Base-by-base conservation (phyloP, 257 asterid species). In the Ophiorrhiza pumila region DNA sequence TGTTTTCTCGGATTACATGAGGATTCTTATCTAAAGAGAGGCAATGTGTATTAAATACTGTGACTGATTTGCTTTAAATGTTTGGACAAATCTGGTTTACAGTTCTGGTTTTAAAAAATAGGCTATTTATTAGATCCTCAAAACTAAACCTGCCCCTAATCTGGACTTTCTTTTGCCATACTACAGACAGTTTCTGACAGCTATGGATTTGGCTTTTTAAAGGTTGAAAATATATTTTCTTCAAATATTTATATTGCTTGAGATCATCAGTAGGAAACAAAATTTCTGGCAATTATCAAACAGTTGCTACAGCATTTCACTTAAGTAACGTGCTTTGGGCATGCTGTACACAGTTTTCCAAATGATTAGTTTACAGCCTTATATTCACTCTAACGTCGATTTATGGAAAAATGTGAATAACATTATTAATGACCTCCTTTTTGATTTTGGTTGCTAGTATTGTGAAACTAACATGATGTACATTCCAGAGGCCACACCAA, bases 401-500 rank as follows among this genome's bases (percentile, higher is more conserved):
- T 0, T 67, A 53, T 31, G 22, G 7, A 29, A 67, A 12, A 57
- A 57, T 25, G 27, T 67, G 12, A 29, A 22, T 55, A 64, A 65
- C 47, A 11, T 47, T 49, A 9, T 27, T 20, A 18, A 35, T 22
- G 35, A 17, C 64, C 15, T 27, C 9, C 9, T 5, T 39, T 56
- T 56, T 0, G 25, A 5, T n/a, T n/a, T n/a, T n/a, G n/a, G n/a
- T n/a, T n/a, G 69, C 68, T 71, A 57, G 53, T 52, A 64, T 32
- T 56, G 50, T 59, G 27, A 13, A 8, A 53, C 67, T 71, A 71
- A 45, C 74, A 42, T 46, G 18, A 69, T 73, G 71, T 68, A 58
- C 72, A 64, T 75, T 83, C 76, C 95, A 92, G 98, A 92, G 81
- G 98, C 98, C 72, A 92, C 98, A 15, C 98, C 98, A 4, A 92